Evolutionary conservation across 306 rosid genomes (phyloP).

Genomic region (Arachis stenosperma): DNA sequence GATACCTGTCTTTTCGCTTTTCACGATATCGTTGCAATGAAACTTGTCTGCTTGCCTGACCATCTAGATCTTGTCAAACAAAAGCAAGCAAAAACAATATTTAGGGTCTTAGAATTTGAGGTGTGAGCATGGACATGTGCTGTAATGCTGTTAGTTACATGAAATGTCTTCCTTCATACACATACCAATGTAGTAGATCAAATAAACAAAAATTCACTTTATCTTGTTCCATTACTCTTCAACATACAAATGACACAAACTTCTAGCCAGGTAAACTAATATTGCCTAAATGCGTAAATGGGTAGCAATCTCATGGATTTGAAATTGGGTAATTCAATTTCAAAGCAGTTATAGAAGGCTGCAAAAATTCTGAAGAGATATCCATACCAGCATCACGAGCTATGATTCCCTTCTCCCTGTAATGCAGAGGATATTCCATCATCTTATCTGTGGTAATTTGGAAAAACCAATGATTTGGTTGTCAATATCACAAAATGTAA

Average conservation of each 20-base stretch:
- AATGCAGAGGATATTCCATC: conserved; percentile 65
- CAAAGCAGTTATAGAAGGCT: conserved; percentile 18
- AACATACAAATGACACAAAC: conserved; percentile 26
- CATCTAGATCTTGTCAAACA: conserved; percentile 75
- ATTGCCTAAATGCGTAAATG: conserved; percentile 20
- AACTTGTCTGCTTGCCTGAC: conserved; percentile 79
- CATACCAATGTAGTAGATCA: background rate
- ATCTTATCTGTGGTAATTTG: conserved; percentile 64
- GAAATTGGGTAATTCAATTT: background rate
- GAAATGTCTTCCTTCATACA: conserved; percentile 4
- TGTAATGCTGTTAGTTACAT: background rate
- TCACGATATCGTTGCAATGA: conserved; percentile 87
- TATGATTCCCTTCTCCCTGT: conserved; percentile 65
- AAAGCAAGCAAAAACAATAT: conserved; percentile 31
- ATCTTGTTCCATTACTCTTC: conserved; percentile 18
- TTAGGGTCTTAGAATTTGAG: conserved; percentile 34
- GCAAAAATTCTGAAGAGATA: conserved; percentile 31
- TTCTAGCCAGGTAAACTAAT: conserved; percentile 2
- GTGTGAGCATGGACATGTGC: conserved; percentile 1
- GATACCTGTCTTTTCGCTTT: conserved; percentile 93
- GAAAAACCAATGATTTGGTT: conserved; percentile 36
- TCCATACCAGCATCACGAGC: conserved; percentile 69
- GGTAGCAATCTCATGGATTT: background rate
- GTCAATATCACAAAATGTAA: conserved; percentile 6
- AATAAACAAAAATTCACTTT: conserved; percentile 5